These are phyloP conservation scores for Urochloa ruziziensis DNA, from an alignment of 176 grass and related monocot genomes.

Conservation along the genomic window DNA sequence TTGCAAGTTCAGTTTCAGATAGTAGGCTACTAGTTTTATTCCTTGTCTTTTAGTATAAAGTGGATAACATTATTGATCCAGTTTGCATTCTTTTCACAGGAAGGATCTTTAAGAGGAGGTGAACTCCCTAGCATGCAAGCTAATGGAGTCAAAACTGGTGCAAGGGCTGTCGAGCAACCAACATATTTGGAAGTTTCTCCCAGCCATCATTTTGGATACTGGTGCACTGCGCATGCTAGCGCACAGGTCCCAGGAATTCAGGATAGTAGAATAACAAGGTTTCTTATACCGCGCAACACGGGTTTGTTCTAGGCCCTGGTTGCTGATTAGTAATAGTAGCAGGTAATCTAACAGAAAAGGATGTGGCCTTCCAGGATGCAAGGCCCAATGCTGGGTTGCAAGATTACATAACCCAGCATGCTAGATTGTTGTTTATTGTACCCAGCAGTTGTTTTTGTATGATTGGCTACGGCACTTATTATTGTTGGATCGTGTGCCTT, in stretches of 20 bases:
- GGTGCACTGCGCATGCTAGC: background rate
- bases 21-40: background rate
- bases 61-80: background rate
- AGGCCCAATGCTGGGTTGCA: slow-evolving; percentile 27
- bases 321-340: slow-evolving; percentile 33
- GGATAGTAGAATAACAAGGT: slow-evolving; percentile 34
- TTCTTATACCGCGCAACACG: slow-evolving; percentile 29
- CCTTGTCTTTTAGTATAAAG: background rate
- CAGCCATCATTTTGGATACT: slow-evolving; percentile 1
- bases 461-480: background rate
- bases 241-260: background rate
- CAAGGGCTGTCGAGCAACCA: background rate
- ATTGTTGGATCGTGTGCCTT: background rate
- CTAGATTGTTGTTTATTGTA: slow-evolving; percentile 34
- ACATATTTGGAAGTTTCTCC: slow-evolving; percentile 20
- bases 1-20: background rate
- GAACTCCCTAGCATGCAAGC: slow-evolving; percentile 20
- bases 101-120: slow-evolving; percentile 12
- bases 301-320: slow-evolving; percentile 33
- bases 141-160: background rate
- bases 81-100: background rate
- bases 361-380: slow-evolving; percentile 24
- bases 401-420: slow-evolving; percentile 22
- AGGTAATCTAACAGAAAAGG: slow-evolving; percentile 41
- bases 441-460: slow-evolving; percentile 1